Evolutionary conservation across 2,329 filamentous ascomycete genomes (phyloP).

Genomic region (Diplodia sapinea): DNA sequence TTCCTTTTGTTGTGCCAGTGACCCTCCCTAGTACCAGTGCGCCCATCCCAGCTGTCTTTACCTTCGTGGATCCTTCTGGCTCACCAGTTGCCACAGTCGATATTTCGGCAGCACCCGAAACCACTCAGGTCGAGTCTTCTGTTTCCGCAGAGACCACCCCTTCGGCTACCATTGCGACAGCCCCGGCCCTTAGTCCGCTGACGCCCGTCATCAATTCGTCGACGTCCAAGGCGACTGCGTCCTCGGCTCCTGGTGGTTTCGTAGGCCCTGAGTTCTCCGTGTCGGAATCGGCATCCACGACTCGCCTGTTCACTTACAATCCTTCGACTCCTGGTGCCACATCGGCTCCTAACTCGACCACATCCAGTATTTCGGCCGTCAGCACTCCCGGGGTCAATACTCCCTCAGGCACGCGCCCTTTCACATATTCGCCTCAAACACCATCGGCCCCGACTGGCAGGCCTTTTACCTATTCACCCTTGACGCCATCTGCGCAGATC

Average conservation of each 20-base stretch:
- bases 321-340: conserved; percentile 1
- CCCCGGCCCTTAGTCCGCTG: background rate
- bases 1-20: conserved; percentile 43
- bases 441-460: background rate
- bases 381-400: background rate
- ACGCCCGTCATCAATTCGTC: conserved; percentile 7
- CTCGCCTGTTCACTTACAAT: conserved; percentile 4
- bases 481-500: conserved; percentile 5
- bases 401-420: background rate
- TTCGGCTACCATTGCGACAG: background rate
- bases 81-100: conserved; percentile 42
- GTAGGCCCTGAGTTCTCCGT: conserved; percentile 19
- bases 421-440: conserved; percentile 22
- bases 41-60: conserved; percentile 40
- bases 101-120: conserved; percentile 41
- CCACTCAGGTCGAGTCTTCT: conserved; percentile 26
- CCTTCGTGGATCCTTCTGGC: conserved; percentile 42
- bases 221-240: background rate
- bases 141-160: background rate
- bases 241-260: conserved; percentile 6
- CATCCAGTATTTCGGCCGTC: background rate
- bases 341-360: conserved; percentile 4
- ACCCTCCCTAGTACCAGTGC: conserved; percentile 39
- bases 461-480: conserved; percentile 7
- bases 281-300: background rate